A percentile compares a stretch with the other conserved stretches of the same genome.
These are phyloP conservation scores for Huiozyma naganishii DNA, from an alignment of 805 yeast species.

Conservation along the genomic window DNA sequence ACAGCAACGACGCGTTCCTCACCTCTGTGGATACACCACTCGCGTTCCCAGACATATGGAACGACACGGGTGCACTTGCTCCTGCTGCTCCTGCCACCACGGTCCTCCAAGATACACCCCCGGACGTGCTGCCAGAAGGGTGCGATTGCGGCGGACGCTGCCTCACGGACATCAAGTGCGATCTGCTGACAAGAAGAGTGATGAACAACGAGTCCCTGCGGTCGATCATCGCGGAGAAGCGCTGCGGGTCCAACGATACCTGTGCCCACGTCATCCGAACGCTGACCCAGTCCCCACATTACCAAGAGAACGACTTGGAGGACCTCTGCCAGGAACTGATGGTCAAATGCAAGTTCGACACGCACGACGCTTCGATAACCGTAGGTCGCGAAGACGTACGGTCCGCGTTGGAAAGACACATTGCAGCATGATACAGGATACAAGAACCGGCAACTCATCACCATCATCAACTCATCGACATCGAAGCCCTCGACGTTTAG, in stretches of 20 bases:
- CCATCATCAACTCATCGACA: too few relatives aligned
- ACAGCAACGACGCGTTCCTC: too few relatives aligned
- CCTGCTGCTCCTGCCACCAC: neutral
- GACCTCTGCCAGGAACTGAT: conserved; percentile 78
- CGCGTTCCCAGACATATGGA: neutral
- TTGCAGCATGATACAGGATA: too few relatives aligned
- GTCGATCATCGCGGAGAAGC: conserved; percentile 2
- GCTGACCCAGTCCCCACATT: conserved; percentile 41
- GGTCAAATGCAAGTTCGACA: conserved; percentile 32
- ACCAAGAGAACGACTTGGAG: conserved; percentile 80
- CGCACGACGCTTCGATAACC: neutral
- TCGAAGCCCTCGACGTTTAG: too few relatives aligned
- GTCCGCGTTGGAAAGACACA: too few relatives aligned
- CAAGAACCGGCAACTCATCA: too few relatives aligned
- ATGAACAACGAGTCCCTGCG: conserved; percentile 5
- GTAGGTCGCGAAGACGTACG: neutral
- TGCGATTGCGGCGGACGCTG: too few relatives aligned
- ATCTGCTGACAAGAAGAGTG: conserved; percentile 6
- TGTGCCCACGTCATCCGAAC: conserved; percentile 1
- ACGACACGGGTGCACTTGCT: neutral
- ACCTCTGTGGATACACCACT: neutral
- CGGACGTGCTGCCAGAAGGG: too few relatives aligned
- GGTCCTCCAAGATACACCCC: neutral
- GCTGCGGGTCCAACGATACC: neutral
- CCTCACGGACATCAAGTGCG: conserved; percentile 1